Conservation (phyloP, 345 rosid genomes). For the Acer yangbiense region DNA sequence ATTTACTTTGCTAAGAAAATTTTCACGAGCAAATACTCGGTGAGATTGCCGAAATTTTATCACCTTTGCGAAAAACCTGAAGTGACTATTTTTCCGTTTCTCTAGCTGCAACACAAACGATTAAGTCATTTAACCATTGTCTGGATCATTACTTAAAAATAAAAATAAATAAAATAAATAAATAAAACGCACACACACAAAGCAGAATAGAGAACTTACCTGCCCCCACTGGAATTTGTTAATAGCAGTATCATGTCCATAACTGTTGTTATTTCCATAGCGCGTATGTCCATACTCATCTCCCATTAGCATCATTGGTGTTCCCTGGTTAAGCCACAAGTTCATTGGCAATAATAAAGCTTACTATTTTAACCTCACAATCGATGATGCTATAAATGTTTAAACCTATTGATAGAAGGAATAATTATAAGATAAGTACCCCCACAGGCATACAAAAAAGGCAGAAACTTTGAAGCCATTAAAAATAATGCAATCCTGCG, state of each 20-base stretch:
- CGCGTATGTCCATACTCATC: slow-evolving; percentile 93
- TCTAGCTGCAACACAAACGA: slow-evolving; percentile 51
- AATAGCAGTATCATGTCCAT: slow-evolving; percentile 82
- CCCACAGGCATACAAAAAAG: not conserved
- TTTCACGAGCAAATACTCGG: slow-evolving; percentile 49
- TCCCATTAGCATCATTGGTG: slow-evolving; percentile 97
- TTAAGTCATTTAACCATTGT: slow-evolving; percentile 14
- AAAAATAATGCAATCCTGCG: not conserved
- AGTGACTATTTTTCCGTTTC: slow-evolving; percentile 52
- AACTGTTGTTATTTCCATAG: slow-evolving; percentile 91
- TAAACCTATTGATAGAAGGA: not conserved
- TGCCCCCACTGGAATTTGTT: slow-evolving; percentile 85
- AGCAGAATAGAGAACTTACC: slow-evolving; percentile 35
- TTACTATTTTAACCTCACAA: slow-evolving; percentile 1
- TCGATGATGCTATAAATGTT: not conserved
- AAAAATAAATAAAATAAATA: not conserved
- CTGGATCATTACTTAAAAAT: not conserved
- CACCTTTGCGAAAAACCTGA: slow-evolving; percentile 81
- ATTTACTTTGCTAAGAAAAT: slow-evolving; percentile 69
- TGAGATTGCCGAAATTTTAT: slow-evolving; percentile 63
- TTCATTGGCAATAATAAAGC: slow-evolving; percentile 7
- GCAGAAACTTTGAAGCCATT: not conserved
- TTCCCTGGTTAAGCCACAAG: slow-evolving; percentile 53
- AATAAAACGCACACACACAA: not conserved
- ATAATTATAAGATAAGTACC: not conserved